Evolutionary conservation across 176 grass and related monocot genomes (phyloP), one percentile per base, ranked within the genome.

Genomic region (Carex scoparia): DNA sequence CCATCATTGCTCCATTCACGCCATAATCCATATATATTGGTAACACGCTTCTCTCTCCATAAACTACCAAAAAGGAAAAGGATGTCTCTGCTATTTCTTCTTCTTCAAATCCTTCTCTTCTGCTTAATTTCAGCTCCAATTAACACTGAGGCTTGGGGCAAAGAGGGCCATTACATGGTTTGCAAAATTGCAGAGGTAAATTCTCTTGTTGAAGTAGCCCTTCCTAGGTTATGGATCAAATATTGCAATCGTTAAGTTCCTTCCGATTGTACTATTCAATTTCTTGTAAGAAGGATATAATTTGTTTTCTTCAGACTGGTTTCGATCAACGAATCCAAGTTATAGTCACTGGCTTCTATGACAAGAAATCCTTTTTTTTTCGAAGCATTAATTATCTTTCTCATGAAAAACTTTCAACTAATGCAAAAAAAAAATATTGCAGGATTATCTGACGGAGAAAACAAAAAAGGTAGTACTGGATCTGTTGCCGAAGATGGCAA

Each of bases 121-220:
- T 84, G 85, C 4, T 10, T 88, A 1, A 77, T 77, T 35, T 81
- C 82, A n/a, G 67, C 67, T 42, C 86, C 86, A 31, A 81, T 14
- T 38, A 6, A 32, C 4, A 48, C 87, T 5, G 70, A 88, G 68
- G 93, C 88, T 0, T 98, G 93, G 95, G 95, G 95, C 62, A 98
- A 98, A 86, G 86, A 98, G 84, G 93, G 95, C 27, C 95, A 98
- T 80, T 93, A 88, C 91, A 95, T 98, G 89, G 85, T 90, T 80
- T 95, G 95, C 93, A 92, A 95, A 75, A 92, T 98, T 48, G 91
- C 95, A 30, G 93, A 95, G 95, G 95, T 95, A 55, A 80, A 10
- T 53, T 56, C 27, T 23, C 23, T 23, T 23, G 23, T 23, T 23
- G 23, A 23, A 23, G 32, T 33, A 33, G 32, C 32, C 32, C 32